Base-by-base conservation (phyloP, 2,329 filamentous ascomycete genomes). In the Trichoderma sp. region DNA sequence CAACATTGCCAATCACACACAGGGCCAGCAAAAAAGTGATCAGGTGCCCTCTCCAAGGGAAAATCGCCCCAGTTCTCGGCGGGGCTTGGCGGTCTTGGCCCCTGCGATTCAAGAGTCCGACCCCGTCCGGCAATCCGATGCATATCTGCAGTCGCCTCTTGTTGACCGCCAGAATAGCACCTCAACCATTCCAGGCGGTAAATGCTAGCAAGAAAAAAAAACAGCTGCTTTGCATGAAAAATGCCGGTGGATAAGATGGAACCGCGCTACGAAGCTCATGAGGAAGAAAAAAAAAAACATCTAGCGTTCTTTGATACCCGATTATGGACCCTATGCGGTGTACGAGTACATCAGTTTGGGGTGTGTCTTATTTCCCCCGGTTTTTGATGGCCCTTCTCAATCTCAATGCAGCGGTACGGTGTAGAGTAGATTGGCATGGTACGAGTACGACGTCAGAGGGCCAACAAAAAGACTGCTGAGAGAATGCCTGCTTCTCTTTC, bases 121-220 rank as follows among this genome's bases (percentile, higher is more conserved):
- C 70, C 43, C 43, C 59, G 62, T 65, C 32, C 50, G 32, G 64
- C 53, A 68, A 55, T 68, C 64, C 64, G 70, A 71, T 71, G 61
- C 50, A 65, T 58, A 43, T 71, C 66, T 69, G 57, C 57, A 68
- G 36, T 47, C 23, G 28, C 23, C 34, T 23, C 23, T 53, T 50
- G 68, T 36, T 71, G 70, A 71, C 70, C 70, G 70, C 70, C 64
- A 71, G 65, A 71, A 36, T 43, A 43, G 39, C 39, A 68, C n/a
- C 50, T 30, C 30, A 30, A 30, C 20, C 61, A 20, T 66, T 69
- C 66, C 66, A 69, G 66, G 66, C 66, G 66, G 66, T 69, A 69
- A 69, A 9, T 36, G 17, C 39, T 39, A 59, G 30, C 17, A 50
- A 39, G 6, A 17, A 43, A n/a, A 43, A 43, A 43, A 43, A 43